Evolutionary conservation across 148 eudicot genomes (phyloP), one percentile per base, ranked within the genome.

Genomic region (Vaccinium macrocarpon): DNA sequence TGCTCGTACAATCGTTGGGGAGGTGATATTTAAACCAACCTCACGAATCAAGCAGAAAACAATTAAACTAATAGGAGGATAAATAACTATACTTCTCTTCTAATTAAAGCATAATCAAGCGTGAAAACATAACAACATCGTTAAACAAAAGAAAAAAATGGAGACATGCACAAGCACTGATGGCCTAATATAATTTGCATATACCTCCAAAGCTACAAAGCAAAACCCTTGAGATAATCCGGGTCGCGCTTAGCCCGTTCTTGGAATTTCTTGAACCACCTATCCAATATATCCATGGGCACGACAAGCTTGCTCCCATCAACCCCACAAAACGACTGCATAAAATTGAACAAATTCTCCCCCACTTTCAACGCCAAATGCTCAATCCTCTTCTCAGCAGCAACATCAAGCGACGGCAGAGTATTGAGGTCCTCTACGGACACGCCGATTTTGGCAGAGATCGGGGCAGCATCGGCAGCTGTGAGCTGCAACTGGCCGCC

Each of bases 221-320:
- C 91, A 76, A 97, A 97, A 21, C 99, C 94, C 82, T 97, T 97
- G 85, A 97, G 87, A 84, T 94, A 97, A 42, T 92, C 97, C 4
- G 99, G 99, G 82, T 97, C 98, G 2, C 96, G 93, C 92, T 97
- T 97, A 13, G 98, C 95, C 77, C 94, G 87, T 51, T 97, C 98
- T 82, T 97, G 98, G 82, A 97, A 97, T 90, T 97, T 96, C 90
- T 93, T 97, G 71, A 97, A 97, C 99, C 99, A 97, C 46, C 99
- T 87, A 87, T 97, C 96, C 89, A 97, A 82, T 38, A 97, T 97
- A 88, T 97, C 99, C 94, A 89, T 95, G 0, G 98, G 99, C 85
- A 95, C 99, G 6, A 95, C 86, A 83, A 97, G 88, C 86, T 90
- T 92, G 78, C 92, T 91, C 23, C 98, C 99, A 83, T 95, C 98